phyloP scores from a whole-genome alignment of 2,329 filamentous ascomycete genomes.

The Ceratocystis lukuohia region DNA sequence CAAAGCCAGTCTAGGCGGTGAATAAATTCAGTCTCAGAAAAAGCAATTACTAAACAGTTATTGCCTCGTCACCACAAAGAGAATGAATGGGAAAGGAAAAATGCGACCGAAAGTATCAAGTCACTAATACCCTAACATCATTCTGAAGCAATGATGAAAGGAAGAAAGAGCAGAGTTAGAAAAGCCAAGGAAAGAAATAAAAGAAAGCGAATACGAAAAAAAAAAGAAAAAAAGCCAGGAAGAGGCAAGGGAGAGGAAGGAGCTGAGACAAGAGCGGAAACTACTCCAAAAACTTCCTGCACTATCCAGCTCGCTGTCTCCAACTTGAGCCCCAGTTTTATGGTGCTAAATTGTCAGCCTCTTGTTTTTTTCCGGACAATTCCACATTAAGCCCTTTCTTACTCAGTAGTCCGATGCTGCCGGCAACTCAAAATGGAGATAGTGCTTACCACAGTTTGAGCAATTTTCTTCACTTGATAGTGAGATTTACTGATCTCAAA shows the following conservation, averaged over 20 bases:
- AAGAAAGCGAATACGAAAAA: conserved; percentile 1
- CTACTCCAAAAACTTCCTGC: background rate
- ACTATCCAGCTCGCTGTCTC: background rate
- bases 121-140: conserved; percentile 12
- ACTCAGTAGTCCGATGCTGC: background rate
- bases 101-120: conserved; percentile 14
- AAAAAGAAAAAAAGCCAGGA: conserved; percentile 18
- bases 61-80: background rate
- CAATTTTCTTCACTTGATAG: no score
- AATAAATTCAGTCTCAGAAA: background rate
- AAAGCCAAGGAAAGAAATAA: conserved; percentile 18
- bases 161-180: conserved; percentile 14
- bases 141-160: conserved; percentile 18
- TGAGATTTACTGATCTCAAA: no score
- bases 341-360: background rate
- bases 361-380: background rate
- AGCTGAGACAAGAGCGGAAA: background rate
- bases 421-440: background rate
- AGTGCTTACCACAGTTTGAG: no score
- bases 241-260: background rate
- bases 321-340: background rate
- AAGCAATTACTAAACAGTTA: background rate
- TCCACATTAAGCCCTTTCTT: background rate
- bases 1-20: conserved; percentile 14
- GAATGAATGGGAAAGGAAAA: background rate